Percentiles rank a stretch among this genome's conserved stretches.
Evolutionary conservation across 495 filamentous ascomycete genomes (phyloP).

Genomic region (Talaromyces liani): DNA sequence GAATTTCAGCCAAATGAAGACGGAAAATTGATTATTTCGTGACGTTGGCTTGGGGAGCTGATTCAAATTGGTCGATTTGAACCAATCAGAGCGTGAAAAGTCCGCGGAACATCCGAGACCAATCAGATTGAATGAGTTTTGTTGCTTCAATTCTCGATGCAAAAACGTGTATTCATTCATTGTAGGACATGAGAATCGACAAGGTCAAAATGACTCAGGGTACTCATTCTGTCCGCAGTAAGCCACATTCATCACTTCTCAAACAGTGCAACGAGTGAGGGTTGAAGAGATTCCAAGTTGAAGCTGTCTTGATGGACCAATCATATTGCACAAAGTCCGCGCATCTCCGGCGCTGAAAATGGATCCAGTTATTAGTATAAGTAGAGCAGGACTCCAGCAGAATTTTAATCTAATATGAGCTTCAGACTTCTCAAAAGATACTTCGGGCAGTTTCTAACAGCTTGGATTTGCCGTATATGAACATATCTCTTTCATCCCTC

Average conservation of each 20-base stretch:
- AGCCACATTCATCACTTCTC: not conserved
- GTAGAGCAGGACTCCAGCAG: not conserved
- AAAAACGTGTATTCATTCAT: not conserved
- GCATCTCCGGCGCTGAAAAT: not conserved
- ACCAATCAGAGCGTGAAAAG: constrained; percentile 13
- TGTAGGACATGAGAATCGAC: not conserved
- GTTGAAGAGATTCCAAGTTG: not conserved
- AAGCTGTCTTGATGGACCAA: not conserved
- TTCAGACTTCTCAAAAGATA: not conserved
- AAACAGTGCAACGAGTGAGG: not conserved
- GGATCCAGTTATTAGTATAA: not conserved
- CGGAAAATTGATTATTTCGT: not conserved
- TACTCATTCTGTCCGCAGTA: not conserved
- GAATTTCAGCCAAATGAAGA: no score
- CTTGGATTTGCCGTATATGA: not conserved
- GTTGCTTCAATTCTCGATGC: not conserved
- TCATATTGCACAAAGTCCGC: not conserved
- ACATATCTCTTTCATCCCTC: not conserved
- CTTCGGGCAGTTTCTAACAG: not conserved
- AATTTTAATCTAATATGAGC: not conserved
- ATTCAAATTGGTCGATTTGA: not conserved
- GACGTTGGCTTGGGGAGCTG: not conserved
- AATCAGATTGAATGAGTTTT: not conserved
- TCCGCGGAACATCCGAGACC: constrained; percentile 18
- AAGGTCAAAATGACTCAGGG: not conserved